Conservation (phyloP, 2,329 filamentous ascomycete genomes). For the Cercospora sojina region DNA sequence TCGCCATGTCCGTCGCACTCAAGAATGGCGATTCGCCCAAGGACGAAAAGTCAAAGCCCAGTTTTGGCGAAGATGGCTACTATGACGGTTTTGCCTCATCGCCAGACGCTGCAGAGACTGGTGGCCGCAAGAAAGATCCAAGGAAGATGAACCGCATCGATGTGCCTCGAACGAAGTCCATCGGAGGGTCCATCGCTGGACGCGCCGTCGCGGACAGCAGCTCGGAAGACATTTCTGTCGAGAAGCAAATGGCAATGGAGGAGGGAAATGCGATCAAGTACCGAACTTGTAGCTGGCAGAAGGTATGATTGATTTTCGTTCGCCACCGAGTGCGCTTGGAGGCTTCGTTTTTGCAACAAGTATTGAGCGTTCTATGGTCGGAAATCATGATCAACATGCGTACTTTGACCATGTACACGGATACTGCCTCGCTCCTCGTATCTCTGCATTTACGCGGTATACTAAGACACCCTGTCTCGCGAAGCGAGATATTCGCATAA, state of each 20-base stretch:
- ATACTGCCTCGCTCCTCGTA: background rate
- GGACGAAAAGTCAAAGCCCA: conserved; percentile 16
- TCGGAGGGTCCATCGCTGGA: conserved; percentile 28
- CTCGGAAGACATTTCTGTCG: conserved; percentile 48
- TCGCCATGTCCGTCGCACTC: background rate
- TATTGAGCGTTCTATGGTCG: background rate
- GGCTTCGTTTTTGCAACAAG: background rate
- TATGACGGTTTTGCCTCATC: conserved; percentile 29
- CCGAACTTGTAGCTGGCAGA: conserved; percentile 89
- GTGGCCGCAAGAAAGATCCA: conserved; percentile 27
- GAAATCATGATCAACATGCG: background rate
- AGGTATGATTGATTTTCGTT: conserved; percentile 50
- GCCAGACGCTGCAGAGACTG: conserved; percentile 35
- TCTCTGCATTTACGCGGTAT: background rate
- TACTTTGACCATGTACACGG: background rate
- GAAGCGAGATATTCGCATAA: background rate
- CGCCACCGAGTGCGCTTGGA: background rate
- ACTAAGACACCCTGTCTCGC: background rate
- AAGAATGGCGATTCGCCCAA: conserved; percentile 14
- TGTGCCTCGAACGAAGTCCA: conserved; percentile 39
- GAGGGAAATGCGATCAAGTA: conserved; percentile 81
- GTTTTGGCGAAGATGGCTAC: conserved; percentile 30
- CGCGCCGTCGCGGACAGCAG: conserved; percentile 17
- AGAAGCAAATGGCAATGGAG: conserved; percentile 74
- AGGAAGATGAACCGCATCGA: conserved; percentile 47